A percentile compares a stretch with the other conserved stretches of the same genome.
Conservation (phyloP, 768 basidiomycete genomes). For the Heimioporus sp. region DNA sequence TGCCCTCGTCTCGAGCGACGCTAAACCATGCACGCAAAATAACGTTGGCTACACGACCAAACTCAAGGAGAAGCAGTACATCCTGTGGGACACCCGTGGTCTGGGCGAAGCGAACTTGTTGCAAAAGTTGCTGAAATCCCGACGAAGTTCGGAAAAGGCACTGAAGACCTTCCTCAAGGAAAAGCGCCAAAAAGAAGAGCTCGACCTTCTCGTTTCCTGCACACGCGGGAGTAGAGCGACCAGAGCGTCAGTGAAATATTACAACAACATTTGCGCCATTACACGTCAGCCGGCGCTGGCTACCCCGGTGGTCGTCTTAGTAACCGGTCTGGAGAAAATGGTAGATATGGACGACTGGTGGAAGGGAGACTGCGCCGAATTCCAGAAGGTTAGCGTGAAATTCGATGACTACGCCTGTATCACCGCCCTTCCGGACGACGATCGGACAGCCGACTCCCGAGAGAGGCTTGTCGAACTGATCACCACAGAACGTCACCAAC, state of each 20-base stretch:
- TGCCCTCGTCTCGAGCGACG: constrained; percentile 10
- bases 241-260: constrained; percentile 28
- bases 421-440: constrained; percentile 23
- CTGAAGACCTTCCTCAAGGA: constrained; percentile 22
- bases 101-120: constrained; percentile 29
- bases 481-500: constrained; percentile 6
- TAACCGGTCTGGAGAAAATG: constrained; percentile 35
- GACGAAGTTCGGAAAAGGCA: constrained; percentile 10
- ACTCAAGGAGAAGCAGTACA: constrained; percentile 1
- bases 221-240: constrained; percentile 35
- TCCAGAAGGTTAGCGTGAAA: constrained; percentile 27
- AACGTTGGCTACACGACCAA: constrained; percentile 2
- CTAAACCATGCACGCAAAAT: constrained; percentile 17
- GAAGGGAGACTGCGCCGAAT: constrained; percentile 23
- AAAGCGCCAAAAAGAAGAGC: constrained; percentile 20
- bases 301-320: constrained; percentile 38
- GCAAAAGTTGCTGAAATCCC: constrained; percentile 8
- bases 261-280: constrained; percentile 32
- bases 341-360: constrained; percentile 30
- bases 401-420: constrained; percentile 40
- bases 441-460: constrained; percentile 10
- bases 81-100: constrained; percentile 38
- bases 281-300: constrained; percentile 34
- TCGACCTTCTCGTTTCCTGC: constrained; percentile 41
- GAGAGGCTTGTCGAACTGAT: constrained; percentile 14